A percentile compares a stretch with the other conserved stretches of the same genome.
Conservation (phyloP, 2,329 filamentous ascomycete genomes). For the Polychaeton citri region DNA sequence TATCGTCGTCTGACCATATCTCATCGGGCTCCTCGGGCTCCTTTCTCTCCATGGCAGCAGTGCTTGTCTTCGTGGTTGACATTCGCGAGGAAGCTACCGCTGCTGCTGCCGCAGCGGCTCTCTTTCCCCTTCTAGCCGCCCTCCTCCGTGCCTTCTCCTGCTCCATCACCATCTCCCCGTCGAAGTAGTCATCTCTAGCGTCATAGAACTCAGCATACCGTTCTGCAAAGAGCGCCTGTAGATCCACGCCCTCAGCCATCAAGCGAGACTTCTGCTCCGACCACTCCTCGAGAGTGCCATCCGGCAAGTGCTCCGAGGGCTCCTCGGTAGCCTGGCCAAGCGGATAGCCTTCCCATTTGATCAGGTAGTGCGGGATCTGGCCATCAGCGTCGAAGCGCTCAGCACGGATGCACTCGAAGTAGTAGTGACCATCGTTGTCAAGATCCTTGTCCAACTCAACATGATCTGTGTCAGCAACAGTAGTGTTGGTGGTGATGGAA, state of each 20-base stretch:
- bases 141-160: conserved; percentile 6
- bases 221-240: too few relatives aligned
- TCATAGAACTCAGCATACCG: conserved; percentile 4
- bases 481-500: conserved; percentile 16
- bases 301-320: conserved; percentile 9
- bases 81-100: too few relatives aligned
- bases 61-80: too few relatives aligned
- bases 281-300: conserved; percentile 11
- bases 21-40: too few relatives aligned
- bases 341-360: conserved; percentile 21
- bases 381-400: conserved; percentile 6
- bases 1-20: too few relatives aligned
- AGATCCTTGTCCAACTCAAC: too few relatives aligned
- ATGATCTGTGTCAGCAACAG: too few relatives aligned
- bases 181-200: conserved; percentile 4
- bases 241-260: conserved; percentile 7
- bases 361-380: conserved; percentile 9
- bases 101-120: too few relatives aligned
- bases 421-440: conserved; percentile 12
- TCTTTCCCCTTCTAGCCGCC: conserved; percentile 1
- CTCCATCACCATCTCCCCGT: conserved; percentile 4
- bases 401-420: conserved; percentile 18
- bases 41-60: too few relatives aligned
- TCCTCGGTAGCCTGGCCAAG: conserved; percentile 18
- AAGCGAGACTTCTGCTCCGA: conserved; percentile 6